A percentile compares a stretch with the other conserved stretches of the same genome.
Evolutionary conservation across 169 alveolate genomes (phyloP).

Genomic region (Besnoitia besnoiti): DNA sequence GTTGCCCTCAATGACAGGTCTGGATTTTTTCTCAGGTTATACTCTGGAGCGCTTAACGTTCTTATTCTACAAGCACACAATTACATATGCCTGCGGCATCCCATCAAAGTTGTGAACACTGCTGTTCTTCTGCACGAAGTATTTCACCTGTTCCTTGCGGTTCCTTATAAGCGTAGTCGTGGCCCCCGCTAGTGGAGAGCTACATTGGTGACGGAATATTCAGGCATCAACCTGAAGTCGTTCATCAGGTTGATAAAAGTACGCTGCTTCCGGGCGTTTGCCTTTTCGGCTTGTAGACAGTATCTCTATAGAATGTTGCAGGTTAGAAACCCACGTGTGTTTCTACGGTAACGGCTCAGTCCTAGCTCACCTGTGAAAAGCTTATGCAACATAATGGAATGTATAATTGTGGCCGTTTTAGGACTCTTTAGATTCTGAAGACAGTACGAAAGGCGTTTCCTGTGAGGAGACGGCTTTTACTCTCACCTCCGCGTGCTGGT

Average conservation of each 20-base stretch:
- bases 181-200: neutral
- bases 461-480: no score
- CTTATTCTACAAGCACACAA: neutral
- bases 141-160: neutral
- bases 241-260: constrained; percentile 1
- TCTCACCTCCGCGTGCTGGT: no score
- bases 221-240: neutral
- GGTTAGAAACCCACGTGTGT: neutral
- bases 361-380: neutral
- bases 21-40: neutral
- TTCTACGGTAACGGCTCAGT: neutral
- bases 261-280: neutral
- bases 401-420: neutral
- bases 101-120: neutral
- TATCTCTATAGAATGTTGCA: neutral
- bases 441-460: neutral
- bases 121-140: neutral
- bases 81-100: neutral
- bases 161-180: neutral
- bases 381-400: neutral
- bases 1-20: neutral
- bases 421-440: neutral
- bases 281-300: neutral
- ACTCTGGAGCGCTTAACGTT: neutral
- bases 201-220: neutral